Base-by-base conservation (phyloP, 2,329 filamentous ascomycete genomes). In the Pestalotiopsis sp. region DNA sequence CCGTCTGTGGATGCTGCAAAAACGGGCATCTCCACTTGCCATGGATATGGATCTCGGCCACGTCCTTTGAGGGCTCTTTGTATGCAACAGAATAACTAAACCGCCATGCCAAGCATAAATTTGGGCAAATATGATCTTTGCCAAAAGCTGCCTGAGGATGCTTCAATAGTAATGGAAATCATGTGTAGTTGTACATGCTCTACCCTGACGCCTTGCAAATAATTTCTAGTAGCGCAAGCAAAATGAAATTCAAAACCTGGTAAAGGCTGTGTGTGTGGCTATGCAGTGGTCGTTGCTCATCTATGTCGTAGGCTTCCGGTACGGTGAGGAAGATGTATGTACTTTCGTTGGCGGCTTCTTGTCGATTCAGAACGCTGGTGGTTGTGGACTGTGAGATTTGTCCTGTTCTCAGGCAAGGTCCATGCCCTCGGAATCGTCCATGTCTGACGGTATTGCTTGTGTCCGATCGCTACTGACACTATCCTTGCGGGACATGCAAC, bases 401-500 rank as follows among this genome's bases (percentile, higher is more conserved):
- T 36, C 17, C 38, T 6, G 4, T 39, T 13, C 49, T 75, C 67
- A 79, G 12, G 76, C 77, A 78, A 90, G 84, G 74, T 90, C 88
- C 87, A 90, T 90, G 69, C 87, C 87, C 65, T 90, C 89, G 62
- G 89, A 88, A 20, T 90, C 89, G 59, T 90, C 88, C 14, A 78
- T 81, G 70, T 90, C 89, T 1, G 85, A 88, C 69, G 89, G 87
- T 4, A 88, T 75, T 72, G 85, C 81, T 74, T 88, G 87, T 3
- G 87, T 88, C 72, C 87, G 85, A 69, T 84, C 87, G 76, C 88
- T 90, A 74, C 87, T 84, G 63, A 90, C 81, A 76, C 89, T 91
- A 73, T 85, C 85, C 78, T 91, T 91, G 65, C 89, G 81, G 25
- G 81, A 72, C 52, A 72, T 76, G 41, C 77, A 78, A 27, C 71